A percentile compares a stretch with the other conserved stretches of the same genome.
Conservation (phyloP, 306 rosid species). For the Malus sieversii region DNA sequence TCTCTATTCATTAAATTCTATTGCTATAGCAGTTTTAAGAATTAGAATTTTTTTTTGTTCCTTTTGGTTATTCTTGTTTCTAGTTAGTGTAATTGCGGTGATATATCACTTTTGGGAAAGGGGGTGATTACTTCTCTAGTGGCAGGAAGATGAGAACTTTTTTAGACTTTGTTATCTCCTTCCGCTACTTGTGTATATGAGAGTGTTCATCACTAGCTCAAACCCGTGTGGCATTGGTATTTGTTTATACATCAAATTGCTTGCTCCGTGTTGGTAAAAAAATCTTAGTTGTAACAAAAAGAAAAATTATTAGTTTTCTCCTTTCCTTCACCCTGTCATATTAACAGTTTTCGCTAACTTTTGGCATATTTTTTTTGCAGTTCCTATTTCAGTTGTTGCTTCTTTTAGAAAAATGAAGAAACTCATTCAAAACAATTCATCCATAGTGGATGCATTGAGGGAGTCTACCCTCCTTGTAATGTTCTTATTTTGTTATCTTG, state of each 20-base stretch:
- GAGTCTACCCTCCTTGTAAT: conserved; percentile 78
- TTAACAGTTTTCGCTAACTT: neutral
- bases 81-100: neutral
- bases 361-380: conserved; percentile 42
- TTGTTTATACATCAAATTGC: neutral
- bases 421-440: conserved; percentile 47
- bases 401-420: conserved; percentile 81
- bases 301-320: neutral
- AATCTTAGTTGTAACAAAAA: neutral
- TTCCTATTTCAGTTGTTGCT: conserved; percentile 63
- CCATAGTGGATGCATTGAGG: conserved; percentile 60
- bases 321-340: neutral
- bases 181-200: neutral
- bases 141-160: neutral
- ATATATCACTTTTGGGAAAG: neutral
- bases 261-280: neutral
- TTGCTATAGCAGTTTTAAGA: neutral
- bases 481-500: conserved; percentile 16
- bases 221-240: neutral
- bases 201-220: neutral
- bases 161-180: neutral
- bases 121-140: neutral
- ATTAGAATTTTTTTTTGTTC: neutral
- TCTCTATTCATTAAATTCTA: conserved; percentile 19
- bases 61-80: neutral